phyloP scores from a whole-genome alignment of 2,329 filamentous ascomycete species.

The Fusarium denticulatum region DNA sequence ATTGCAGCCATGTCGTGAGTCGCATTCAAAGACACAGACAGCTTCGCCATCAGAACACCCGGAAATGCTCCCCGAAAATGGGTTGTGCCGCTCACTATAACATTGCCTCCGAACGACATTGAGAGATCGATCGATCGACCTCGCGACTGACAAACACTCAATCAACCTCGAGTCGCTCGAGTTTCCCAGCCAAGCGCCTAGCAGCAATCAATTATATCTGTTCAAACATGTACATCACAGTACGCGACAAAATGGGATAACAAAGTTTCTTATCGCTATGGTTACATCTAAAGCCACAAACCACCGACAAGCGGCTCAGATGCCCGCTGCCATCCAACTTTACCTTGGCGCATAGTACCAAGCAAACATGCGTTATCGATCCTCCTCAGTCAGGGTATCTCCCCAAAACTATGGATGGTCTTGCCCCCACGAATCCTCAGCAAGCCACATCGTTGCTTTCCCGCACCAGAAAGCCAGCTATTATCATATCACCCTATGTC shows the following conservation, averaged over 20 bases:
- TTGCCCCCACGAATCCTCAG: neutral
- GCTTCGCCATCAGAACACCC: neutral
- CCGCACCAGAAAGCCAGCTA: neutral
- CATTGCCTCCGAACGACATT: neutral
- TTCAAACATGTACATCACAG: neutral
- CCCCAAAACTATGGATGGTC: neutral
- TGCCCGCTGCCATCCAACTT: slow-evolving; percentile 20
- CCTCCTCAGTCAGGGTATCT: slow-evolving; percentile 3
- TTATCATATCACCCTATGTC: neutral
- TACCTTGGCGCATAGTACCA: neutral
- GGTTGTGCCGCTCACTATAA: neutral
- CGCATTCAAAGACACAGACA: neutral
- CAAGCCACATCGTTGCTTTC: neutral
- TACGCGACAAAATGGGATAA: slow-evolving; percentile 1
- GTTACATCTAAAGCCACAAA: slow-evolving; percentile 13
- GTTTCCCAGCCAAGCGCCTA: neutral
- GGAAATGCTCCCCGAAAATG: neutral
- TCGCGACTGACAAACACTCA: neutral
- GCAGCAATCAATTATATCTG: neutral
- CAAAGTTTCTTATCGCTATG: slow-evolving; percentile 5
- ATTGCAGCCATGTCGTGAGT: neutral
- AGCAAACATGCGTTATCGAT: slow-evolving; percentile 1
- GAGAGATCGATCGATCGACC: neutral
- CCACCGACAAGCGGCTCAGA: slow-evolving; percentile 5
- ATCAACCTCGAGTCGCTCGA: neutral